Base-by-base conservation (phyloP, 495 filamentous ascomycete species). In the Letharia columbiana region DNA sequence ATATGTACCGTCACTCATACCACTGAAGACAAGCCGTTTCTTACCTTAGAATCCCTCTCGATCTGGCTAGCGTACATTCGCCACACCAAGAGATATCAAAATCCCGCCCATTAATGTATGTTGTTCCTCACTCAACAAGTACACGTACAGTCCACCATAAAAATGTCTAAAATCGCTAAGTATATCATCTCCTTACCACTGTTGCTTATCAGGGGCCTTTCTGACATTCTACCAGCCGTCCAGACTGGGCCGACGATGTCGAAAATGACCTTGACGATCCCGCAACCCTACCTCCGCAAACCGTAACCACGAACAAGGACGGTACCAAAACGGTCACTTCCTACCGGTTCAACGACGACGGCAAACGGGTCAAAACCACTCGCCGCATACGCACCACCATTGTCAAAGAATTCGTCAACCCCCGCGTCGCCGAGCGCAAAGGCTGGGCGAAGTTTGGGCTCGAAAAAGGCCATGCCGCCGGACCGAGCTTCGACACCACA, bases 211-310 rank as follows among this genome's bases (percentile, higher is more conserved):
- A 31, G n/a, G 3, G 37, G 10, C 17, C 4, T 18, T 44, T 45
- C 54, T 56, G 23, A 18, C 28, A 17, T 28, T 23, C 23, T 58
- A 7, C 17, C 56, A 87, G 84, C 75, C 84, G 84, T 67, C 83
- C 84, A 73, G 88, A 98, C 84, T 98, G 94, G 94, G 95, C 94
- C 74, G 95, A 97, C 80, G 94, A 98, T 73, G 91, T 56, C 31
- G 52, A 56, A 56, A 56, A 96, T 67, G 87, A 91, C 78, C 91
- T 96, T 71, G 94, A 97, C 78, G 82, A 88, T 76, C 78, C 86
- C 73, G 82, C 83, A 73, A 86, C 86, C 41, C 89, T 98, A 69
- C 94, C 95, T 62, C 83, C 90, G 59, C 88, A 88, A 65, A 86
- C 92, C 77, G 87, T 93, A 67, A 92, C 88, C 74, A 86, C 86